phyloP scores from a whole-genome alignment of 2,329 filamentous ascomycete species.

The Fusarium luffae region DNA sequence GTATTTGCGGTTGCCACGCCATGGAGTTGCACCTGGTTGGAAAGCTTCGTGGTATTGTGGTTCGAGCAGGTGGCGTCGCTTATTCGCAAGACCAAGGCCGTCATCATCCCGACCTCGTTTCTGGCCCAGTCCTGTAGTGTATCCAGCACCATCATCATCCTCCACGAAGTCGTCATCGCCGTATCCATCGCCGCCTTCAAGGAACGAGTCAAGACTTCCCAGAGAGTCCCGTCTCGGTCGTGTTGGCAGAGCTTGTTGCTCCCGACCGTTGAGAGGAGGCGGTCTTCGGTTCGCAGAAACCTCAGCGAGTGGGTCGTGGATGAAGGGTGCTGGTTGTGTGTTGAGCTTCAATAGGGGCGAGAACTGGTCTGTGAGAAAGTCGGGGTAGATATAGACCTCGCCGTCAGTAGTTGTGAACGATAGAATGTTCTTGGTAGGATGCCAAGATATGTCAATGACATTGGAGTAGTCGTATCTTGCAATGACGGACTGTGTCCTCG shows the following conservation, averaged over 20 bases:
- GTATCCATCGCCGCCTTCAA: constrained; percentile 66
- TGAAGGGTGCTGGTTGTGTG: constrained; percentile 83
- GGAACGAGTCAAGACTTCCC: constrained; percentile 85
- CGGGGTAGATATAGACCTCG: constrained; percentile 89
- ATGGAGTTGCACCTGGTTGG: constrained; percentile 94
- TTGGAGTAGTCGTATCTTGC: constrained; percentile 83
- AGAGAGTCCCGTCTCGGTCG: constrained; percentile 70
- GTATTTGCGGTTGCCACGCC: constrained; percentile 94
- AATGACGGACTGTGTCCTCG: constrained; percentile 84
- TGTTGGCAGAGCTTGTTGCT: constrained; percentile 59
- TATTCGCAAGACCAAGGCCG: constrained; percentile 56
- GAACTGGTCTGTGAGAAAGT: constrained; percentile 72
- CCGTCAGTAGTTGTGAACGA: constrained; percentile 95
- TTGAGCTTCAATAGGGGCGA: constrained; percentile 66
- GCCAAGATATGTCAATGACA: constrained; percentile 89
- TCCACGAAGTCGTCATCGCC: constrained; percentile 85
- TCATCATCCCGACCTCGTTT: constrained; percentile 65
- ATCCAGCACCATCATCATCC: constrained; percentile 95
- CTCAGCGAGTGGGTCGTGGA: constrained; percentile 81
- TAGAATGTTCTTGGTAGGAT: constrained; percentile 86
- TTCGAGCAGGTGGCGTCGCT: constrained; percentile 61
- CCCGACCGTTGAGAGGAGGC: constrained; percentile 64
- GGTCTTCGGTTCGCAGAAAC: constrained; percentile 72
- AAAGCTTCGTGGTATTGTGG: constrained; percentile 85
- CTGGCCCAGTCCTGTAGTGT: constrained; percentile 67